Evolutionary conservation across 2,329 filamentous ascomycete genomes (phyloP), one percentile per base, ranked within the genome.

Genomic region (Paracorniculantispora psalliotae): DNA sequence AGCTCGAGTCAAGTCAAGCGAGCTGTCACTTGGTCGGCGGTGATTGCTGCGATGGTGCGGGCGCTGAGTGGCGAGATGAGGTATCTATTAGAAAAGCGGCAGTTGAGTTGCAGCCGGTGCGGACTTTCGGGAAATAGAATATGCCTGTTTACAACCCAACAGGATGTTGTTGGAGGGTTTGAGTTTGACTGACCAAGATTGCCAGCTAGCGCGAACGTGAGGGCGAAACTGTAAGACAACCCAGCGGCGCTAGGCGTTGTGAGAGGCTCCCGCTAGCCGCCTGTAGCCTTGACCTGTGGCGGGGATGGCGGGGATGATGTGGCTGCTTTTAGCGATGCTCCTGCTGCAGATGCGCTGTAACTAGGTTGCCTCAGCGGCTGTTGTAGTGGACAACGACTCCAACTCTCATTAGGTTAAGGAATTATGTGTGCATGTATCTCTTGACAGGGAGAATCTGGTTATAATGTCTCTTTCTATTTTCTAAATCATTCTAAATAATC

Each of bases 161-260:
- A 30, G 37, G 28, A 15, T 35, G 55, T 50, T 57, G 55, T 28
- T 43, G 55, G 37, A 57, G 47, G 55, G 47, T 50, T 35, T 44
- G 37, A 57, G 35, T 50, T 50, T 30, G 35, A 51, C 8, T 23
- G 44, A 50, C 37, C 23, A 57, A 47, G 33, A 26, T 26, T 30
- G 25, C 35, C n/a, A 43, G 54, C 46, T 39, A 51, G 55, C 37
- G 47, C 28, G 26, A 47, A 47, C 26, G 46, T 51, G 35, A 50
- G 35, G 55, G 35, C 52, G 28, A 26, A 25, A 39, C 39, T 51
- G 46, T 33, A 55, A 50, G 54, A 50, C 43, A 35, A 12, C 19
- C 15, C 17, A 12, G 51, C 26, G 51, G 51, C 50, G 23, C 50
- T 21, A 15, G 37, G n/a, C 25, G 23, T 53, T 43, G n/a, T 21